phyloP scores from a whole-genome alignment of 179 eudicot genomes.

The Beta corolliflora region DNA sequence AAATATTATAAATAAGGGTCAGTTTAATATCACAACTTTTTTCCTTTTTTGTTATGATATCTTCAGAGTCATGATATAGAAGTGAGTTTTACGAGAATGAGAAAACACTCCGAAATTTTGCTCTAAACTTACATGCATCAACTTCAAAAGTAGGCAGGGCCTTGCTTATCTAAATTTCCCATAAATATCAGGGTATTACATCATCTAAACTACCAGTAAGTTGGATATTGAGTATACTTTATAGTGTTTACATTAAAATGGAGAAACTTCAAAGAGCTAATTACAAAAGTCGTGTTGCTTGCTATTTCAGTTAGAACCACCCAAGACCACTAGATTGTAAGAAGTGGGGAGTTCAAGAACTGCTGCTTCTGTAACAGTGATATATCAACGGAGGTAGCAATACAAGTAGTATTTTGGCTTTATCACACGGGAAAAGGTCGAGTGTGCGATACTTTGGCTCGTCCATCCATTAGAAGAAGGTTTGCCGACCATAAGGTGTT shows the following conservation, averaged over 20 bases:
- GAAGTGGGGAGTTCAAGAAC: neutral
- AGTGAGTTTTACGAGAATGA: no score
- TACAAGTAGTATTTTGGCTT: neutral
- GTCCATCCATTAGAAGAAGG: neutral
- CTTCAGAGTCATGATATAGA: no score
- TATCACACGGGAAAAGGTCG: neutral
- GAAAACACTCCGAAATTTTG: no score
- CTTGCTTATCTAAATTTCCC: neutral
- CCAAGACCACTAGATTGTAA: neutral
- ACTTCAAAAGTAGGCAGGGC: neutral
- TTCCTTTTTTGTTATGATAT: no score
- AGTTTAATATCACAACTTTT: no score
- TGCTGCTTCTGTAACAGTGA: neutral
- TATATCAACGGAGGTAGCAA: neutral
- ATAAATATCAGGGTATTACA: neutral
- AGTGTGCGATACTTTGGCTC: neutral
- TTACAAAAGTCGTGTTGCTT: neutral
- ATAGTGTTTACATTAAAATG: neutral
- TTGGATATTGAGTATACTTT: neutral
- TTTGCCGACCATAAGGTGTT: neutral
- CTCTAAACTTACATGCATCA: neutral
- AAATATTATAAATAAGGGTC: no score
- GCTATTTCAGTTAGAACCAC: neutral
- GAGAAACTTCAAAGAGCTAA: neutral
- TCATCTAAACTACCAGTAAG: no score